A percentile compares a stretch with the other conserved stretches of the same genome.
Evolutionary conservation across 2,329 filamentous ascomycete genomes (phyloP).

Genomic region (Colletotrichum sp.): DNA sequence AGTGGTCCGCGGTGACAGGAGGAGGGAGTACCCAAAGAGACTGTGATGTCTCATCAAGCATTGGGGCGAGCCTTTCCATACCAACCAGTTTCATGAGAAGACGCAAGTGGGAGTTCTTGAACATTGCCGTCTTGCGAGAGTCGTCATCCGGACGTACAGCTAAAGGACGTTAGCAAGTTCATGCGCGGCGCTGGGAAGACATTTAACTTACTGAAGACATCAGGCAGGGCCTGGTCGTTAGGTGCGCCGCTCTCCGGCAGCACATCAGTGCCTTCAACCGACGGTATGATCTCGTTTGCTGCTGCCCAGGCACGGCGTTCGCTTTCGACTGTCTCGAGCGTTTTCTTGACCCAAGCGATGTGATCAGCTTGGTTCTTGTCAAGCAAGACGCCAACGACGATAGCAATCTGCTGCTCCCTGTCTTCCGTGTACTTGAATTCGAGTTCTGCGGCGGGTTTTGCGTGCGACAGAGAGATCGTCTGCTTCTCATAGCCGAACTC

Average conservation of each 20-base stretch:
- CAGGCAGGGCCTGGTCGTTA: conserved; percentile 33
- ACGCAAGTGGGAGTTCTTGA: conserved; percentile 87
- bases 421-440: conserved; percentile 79
- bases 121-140: conserved; percentile 74
- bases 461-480: conserved; percentile 62
- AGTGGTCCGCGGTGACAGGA: conserved; percentile 63
- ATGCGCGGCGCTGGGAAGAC: background rate
- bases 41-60: conserved; percentile 72
- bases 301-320: conserved; percentile 81
- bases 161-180: conserved; percentile 39
- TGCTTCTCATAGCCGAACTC: conserved; percentile 91
- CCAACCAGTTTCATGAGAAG: conserved; percentile 81
- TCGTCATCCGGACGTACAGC: conserved; percentile 69
- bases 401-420: conserved; percentile 73
- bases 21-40: conserved; percentile 81
- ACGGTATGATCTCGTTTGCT: conserved; percentile 66
- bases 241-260: conserved; percentile 29
- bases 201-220: conserved; percentile 54
- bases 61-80: conserved; percentile 62
- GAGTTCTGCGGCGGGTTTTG: conserved; percentile 78
- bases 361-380: conserved; percentile 79
- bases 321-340: conserved; percentile 69
- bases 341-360: conserved; percentile 81
- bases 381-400: conserved; percentile 79
- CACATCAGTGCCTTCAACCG: conserved; percentile 28